Evolutionary conservation across 2,329 filamentous ascomycete species (phyloP), one percentile per base, ranked within the genome.

Genomic region (Cercospora sojina): DNA sequence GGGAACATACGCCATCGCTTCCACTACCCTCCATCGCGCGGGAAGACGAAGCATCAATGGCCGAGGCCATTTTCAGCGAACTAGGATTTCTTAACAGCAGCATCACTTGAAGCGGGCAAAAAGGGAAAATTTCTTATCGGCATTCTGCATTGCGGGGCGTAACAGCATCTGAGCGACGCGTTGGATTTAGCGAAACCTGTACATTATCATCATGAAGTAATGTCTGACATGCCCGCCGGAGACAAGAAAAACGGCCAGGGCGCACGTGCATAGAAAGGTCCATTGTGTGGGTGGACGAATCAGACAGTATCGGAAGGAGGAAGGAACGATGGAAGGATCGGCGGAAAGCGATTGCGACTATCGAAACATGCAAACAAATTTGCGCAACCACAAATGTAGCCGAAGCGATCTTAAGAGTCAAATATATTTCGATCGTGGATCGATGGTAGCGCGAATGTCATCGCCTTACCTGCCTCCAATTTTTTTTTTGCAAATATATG

Each of bases 51-150:
- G 55, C 38, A 16, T 71, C 69, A 53, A 66, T 76, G 61, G 67
- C 68, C 8, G 72, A 76, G 12, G 70, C 71, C 6, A 73, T 77
- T 29, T 75, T 76, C 65, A 69, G 65, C 62, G 75, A 77, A 66
- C 67, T 77, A 41, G 73, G 73, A 10, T 77, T 74, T 65, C 66
- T 75, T 53, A 71, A 72, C 5, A 62, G 64, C 6, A 73, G 69
- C 56, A 76, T 77, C 27, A 49, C 47, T 18, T 62, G 47, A 62
- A 18, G 25, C 47, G 20, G 4, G 47, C 43, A 13, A 25, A 41
- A 41, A 41, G 16, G 35, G 16, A 6, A 16, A 5, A n/a, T 41
- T 35, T 35, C 32, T 35, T n/a, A 41, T 41, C 16, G 35, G 35
- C 35, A 41, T 41, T 8, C 35, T 41, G 43, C 43, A 49, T 49